Conservation (phyloP, 2,329 filamentous ascomycete genomes). For the Aspergillus phoenicis region DNA sequence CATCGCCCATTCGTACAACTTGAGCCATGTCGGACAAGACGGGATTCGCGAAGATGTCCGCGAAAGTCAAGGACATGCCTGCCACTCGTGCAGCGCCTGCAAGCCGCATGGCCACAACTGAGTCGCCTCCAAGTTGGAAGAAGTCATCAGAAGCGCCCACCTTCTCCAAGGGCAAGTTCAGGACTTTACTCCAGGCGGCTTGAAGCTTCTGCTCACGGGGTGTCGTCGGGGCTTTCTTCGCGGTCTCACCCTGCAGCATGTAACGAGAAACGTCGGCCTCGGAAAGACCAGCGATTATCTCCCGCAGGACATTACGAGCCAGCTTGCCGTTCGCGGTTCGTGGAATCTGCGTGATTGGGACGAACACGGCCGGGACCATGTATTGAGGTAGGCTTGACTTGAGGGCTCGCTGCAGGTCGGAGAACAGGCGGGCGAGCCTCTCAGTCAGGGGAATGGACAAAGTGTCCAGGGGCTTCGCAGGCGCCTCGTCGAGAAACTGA, state of each 20-base stretch:
- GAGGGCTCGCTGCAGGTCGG: neutral
- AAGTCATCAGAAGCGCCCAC: constrained; percentile 8
- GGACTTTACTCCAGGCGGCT: neutral
- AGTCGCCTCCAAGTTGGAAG: constrained; percentile 12
- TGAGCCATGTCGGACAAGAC: neutral
- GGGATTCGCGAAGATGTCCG: neutral
- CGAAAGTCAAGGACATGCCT: neutral
- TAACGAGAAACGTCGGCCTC: neutral
- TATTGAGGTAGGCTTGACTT: neutral
- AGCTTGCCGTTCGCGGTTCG: neutral
- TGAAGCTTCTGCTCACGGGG: neutral
- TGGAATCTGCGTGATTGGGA: neutral
- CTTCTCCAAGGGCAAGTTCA: neutral
- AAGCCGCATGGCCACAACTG: constrained; percentile 5
- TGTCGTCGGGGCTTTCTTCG: neutral
- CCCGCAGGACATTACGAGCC: neutral
- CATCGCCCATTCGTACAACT: neutral
- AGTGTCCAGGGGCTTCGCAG: neutral
- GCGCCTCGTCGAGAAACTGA: neutral
- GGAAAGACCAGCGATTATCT: neutral
- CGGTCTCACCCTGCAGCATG: neutral
- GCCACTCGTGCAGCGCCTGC: neutral
- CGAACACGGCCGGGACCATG: neutral
- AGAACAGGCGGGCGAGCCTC: neutral
- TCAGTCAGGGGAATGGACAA: neutral